These are phyloP conservation scores for Xylaria sp. DNA, from an alignment of 2,329 filamentous ascomycete genomes.

Conservation along the genomic window DNA sequence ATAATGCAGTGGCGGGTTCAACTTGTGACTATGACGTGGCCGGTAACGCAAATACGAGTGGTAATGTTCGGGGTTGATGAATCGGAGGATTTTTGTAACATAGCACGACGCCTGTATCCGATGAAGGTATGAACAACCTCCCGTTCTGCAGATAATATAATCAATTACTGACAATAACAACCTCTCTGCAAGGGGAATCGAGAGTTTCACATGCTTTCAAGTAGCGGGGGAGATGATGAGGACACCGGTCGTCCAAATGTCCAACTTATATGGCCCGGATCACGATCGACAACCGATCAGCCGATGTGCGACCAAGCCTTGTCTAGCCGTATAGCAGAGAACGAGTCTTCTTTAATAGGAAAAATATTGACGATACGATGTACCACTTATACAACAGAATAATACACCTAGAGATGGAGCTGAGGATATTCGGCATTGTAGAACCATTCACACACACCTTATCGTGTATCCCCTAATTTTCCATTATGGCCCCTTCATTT, in stretches of 20 bases:
- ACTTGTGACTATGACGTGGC: conserved; percentile 5
- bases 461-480: background rate
- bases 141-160: background rate
- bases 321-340: background rate
- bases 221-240: background rate
- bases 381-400: background rate
- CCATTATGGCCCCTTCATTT: background rate
- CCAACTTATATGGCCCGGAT: background rate
- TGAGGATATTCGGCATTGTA: background rate
- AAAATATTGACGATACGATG: background rate
- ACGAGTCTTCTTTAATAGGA: background rate
- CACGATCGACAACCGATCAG: background rate
- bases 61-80: background rate
- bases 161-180: background rate
- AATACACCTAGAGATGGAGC: background rate
- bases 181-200: no score
- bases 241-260: background rate
- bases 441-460: background rate
- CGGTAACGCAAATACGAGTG: conserved; percentile 3
- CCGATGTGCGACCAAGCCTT: background rate
- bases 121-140: background rate
- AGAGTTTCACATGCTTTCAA: background rate
- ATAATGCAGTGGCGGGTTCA: background rate
- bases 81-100: conserved; percentile 4
- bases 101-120: background rate